Evolutionary conservation across 2,329 filamentous ascomycete genomes (phyloP), one percentile per base, ranked within the genome.

Genomic region (Plenodomus biglobosus): DNA sequence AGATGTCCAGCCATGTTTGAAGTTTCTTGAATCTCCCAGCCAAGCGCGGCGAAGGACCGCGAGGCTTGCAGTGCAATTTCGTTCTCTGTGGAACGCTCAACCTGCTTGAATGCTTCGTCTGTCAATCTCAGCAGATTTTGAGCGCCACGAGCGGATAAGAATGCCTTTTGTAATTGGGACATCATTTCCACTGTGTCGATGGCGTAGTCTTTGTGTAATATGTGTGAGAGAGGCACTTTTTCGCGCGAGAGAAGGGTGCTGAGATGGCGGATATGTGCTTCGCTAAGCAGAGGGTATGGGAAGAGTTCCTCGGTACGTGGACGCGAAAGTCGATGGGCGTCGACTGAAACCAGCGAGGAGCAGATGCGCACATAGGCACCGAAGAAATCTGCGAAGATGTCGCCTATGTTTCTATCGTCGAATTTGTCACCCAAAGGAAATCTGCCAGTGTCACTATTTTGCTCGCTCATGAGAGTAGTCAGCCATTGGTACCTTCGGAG

Each of bases 261-360:
- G 10, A 69, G 35, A 13, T 62, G 52, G 13, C 61, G 59, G 15
- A 72, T 27, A 48, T 72, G 68, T 46, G 61, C 69, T 18, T 59
- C 53, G 50, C 55, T 59, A 11, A 70, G 38, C n/a, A 70, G 43
- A 16, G 53, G 48, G 15, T 43, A 44, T 10, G 49, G 42, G 38
- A 55, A 62, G 13, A 48, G 39, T 35, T 61, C 61, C 11, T 58
- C 58, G 7, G 52, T 21, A 6, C 52, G 46, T 24, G 45, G 46
- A 13, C 44, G 48, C 11, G 56, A 59, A 13, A 72, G 50, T 21
- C 63, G 42, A 13, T 55, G 42, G 13, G 55, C 50, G 40, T 71
- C 68, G 8, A 63, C 61, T 37, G 58, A 53, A 0, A 68, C 35
- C 17, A 72, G 50, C 10, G 52, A 59, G 3, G 61, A 58, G 40